A percentile compares a stretch with the other conserved stretches of the same genome.
Conservation (phyloP, 2,329 filamentous ascomycete genomes). For the Claviceps sp. region DNA sequence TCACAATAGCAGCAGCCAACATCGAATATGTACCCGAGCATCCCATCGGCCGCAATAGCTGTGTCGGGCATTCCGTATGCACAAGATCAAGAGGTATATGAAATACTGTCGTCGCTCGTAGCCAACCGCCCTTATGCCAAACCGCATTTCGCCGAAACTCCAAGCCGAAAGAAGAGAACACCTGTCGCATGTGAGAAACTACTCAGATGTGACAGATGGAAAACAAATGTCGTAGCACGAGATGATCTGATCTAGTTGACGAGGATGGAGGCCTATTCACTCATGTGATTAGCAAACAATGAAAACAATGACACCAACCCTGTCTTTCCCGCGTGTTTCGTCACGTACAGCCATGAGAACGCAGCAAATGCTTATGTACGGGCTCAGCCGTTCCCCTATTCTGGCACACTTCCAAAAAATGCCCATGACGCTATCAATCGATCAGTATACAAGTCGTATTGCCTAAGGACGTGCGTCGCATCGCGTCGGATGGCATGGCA, state of each 20-base stretch:
- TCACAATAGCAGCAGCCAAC: not conserved
- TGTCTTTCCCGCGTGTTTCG: not conserved
- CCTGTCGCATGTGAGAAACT: not conserved
- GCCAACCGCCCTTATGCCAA: not conserved
- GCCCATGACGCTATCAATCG: slow-evolving; percentile 48
- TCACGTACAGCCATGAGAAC: slow-evolving; percentile 74
- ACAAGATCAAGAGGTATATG: not conserved
- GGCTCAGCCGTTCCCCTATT: slow-evolving; percentile 83
- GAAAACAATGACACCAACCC: not conserved
- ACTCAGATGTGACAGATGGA: not conserved
- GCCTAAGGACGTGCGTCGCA: slow-evolving; percentile 27
- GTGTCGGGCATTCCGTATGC: too few relatives aligned
- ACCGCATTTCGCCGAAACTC: not conserved
- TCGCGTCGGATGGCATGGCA: not conserved
- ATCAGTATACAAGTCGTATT: not conserved
- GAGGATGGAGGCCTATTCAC: slow-evolving; percentile 21
- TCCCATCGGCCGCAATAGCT: too few relatives aligned
- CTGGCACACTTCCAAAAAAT: slow-evolving; percentile 95
- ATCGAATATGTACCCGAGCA: not conserved
- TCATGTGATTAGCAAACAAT: not conserved
- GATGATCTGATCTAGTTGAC: slow-evolving; percentile 17
- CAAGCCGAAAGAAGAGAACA: not conserved
- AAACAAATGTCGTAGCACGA: not conserved
- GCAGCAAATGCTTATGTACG: slow-evolving; percentile 90
- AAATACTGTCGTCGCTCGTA: not conserved